phyloP scores from a whole-genome alignment of 163 green algal genomes.

The Scenedesmus sp. region DNA sequence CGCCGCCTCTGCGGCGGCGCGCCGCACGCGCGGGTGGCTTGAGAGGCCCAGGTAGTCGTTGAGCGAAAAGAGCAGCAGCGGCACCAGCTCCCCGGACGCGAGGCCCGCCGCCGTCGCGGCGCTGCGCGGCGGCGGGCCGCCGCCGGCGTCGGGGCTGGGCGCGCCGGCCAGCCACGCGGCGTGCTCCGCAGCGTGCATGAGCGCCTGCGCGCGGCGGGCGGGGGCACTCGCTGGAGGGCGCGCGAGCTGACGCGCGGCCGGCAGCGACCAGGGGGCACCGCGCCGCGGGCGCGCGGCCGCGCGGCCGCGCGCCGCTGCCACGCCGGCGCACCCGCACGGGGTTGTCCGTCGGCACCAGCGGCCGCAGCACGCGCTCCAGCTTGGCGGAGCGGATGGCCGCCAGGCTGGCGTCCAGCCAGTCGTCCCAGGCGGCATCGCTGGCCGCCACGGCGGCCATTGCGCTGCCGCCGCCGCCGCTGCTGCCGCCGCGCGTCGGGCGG shows the following conservation, averaged over 20 bases:
- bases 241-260: no score
- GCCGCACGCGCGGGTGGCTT: conserved; percentile 77
- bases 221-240: no score
- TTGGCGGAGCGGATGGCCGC: conserved; percentile 16
- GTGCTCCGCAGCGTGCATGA: conserved; percentile 44
- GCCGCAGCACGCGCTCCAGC: conserved; percentile 54
- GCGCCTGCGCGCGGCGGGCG: conserved; percentile 26
- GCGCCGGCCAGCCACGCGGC: conserved; percentile 33
- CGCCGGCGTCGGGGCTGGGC: conserved; percentile 17
- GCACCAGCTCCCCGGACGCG: conserved; percentile 10
- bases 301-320: no score
- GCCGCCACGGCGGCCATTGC: not conserved
- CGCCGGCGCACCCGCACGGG: conserved; percentile 43
- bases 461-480: conserved; percentile 2
- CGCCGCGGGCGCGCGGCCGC: no score
- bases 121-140: not conserved
- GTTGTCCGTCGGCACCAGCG: conserved; percentile 45
- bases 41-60: conserved; percentile 97
- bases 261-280: no score
- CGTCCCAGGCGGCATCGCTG: conserved; percentile 28
- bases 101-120: not conserved
- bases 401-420: conserved; percentile 36
- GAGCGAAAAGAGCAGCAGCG: conserved; percentile 79
- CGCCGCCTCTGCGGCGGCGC: conserved; percentile 68
- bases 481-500: no score